phyloP scores from a whole-genome alignment of 139 green algal genomes.

The Coelastrella sp. region DNA sequence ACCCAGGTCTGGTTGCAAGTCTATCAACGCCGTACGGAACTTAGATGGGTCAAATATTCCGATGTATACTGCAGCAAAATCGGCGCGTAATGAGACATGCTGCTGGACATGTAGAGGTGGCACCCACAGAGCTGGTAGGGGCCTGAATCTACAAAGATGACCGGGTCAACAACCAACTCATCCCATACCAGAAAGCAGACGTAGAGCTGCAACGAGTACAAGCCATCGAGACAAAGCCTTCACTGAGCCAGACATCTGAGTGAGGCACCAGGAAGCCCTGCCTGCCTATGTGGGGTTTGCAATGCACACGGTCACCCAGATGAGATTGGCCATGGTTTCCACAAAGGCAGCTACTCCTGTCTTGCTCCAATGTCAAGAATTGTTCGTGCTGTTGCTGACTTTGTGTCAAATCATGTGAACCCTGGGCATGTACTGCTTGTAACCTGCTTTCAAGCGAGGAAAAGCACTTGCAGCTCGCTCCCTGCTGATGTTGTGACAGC shows the following conservation, averaged over 20 bases:
- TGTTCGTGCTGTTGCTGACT: too few relatives aligned
- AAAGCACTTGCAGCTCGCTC: too few relatives aligned
- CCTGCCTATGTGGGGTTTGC: not conserved
- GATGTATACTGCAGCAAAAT: conserved; percentile 76
- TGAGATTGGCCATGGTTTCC: too few relatives aligned
- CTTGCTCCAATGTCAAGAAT: too few relatives aligned
- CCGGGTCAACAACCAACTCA: not conserved
- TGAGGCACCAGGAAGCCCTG: not conserved
- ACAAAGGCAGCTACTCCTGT: too few relatives aligned
- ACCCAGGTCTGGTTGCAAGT: conserved; percentile 73
- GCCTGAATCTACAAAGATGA: not conserved
- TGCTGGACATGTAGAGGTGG: not conserved
- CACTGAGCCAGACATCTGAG: conserved; percentile 22
- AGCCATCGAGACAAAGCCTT: conserved; percentile 72
- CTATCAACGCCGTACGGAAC: conserved; percentile 81
- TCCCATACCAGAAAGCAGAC: conserved; percentile 77
- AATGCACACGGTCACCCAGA: not conserved
- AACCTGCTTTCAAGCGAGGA: too few relatives aligned
- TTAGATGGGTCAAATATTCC: conserved; percentile 72
- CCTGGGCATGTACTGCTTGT: too few relatives aligned
- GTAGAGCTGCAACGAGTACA: conserved; percentile 77
- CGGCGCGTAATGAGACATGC: not conserved
- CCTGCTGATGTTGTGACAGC: too few relatives aligned
- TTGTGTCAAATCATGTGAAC: too few relatives aligned
- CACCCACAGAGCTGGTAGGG: not conserved